Conservation (phyloP, 2,329 filamentous ascomycete species). For the Ascochyta clinopodiicola region DNA sequence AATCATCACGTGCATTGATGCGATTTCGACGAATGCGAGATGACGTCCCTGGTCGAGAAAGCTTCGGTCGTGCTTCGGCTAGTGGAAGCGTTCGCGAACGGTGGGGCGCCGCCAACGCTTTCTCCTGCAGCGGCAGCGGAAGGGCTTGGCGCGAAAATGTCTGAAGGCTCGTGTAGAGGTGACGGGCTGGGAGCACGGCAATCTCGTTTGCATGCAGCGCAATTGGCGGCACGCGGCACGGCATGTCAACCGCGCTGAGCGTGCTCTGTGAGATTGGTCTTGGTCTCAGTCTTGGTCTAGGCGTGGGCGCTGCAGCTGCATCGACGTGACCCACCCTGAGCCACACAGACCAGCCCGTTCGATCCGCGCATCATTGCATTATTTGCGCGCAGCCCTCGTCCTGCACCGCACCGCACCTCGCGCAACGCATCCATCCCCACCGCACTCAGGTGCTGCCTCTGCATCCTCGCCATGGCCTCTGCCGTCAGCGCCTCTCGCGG, state of each 20-base stretch:
- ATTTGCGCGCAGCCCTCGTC: constrained; percentile 12
- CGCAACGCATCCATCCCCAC: constrained; percentile 4
- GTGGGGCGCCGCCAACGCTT: constrained; percentile 6
- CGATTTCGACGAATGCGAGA: background rate
- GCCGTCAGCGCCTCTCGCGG: constrained; percentile 39
- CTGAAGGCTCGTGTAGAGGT: background rate
- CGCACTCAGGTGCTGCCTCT: constrained; percentile 19
- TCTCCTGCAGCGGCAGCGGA: background rate
- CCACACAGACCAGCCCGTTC: background rate
- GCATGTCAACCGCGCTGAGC: background rate
- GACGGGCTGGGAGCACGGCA: background rate
- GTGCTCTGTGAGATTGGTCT: background rate
- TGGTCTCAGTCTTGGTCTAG: background rate
- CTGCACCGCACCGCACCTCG: constrained; percentile 2
- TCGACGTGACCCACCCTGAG: constrained; percentile 5
- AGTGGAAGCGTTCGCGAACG: constrained; percentile 6
- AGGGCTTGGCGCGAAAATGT: background rate
- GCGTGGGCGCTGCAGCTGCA: constrained; percentile 3
- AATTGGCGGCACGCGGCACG: constrained; percentile 2
- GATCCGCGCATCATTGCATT: constrained; percentile 4
- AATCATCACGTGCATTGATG: constrained; percentile 3
- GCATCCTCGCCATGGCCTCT: constrained; percentile 29
- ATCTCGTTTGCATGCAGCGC: background rate
- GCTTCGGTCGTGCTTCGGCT: background rate
- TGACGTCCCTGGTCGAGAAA: constrained; percentile 4